Evolutionary conservation across 345 rosid species (phyloP).

Genomic region (Cardamine resedifolia): DNA sequence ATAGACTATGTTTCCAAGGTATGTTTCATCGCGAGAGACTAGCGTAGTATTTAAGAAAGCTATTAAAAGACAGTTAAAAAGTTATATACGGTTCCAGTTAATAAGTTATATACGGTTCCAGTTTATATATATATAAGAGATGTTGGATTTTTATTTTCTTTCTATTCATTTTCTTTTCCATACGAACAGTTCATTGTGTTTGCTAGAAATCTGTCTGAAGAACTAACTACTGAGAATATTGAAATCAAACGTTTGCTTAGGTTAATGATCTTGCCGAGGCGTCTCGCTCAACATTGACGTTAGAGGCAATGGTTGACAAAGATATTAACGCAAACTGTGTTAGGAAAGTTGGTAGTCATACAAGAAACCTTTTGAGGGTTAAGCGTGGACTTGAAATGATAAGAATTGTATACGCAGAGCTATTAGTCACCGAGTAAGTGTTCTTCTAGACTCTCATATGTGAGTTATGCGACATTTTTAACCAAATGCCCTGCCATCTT

Average conservation of each 20-base stretch:
- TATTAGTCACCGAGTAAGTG: constrained; percentile 58
- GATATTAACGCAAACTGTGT: constrained; percentile 52
- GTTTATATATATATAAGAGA: no score
- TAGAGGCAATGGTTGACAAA: constrained; percentile 51
- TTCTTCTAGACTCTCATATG: background rate
- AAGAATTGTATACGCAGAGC: constrained; percentile 59
- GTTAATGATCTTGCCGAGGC: constrained; percentile 59
- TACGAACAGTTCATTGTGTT: no score
- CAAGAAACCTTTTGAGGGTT: constrained; percentile 72
- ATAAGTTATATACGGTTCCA: no score
- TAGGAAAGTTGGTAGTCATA: constrained; percentile 64
- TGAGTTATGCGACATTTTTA: no score
- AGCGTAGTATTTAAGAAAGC: background rate
- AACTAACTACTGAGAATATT: no score
- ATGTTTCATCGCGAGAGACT: background rate
- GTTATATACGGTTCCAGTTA: background rate
- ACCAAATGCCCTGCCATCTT: no score
- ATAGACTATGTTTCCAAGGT: constrained; percentile 80
- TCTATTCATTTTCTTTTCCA: no score
- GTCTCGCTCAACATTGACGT: constrained; percentile 49
- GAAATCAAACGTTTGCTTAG: no score
- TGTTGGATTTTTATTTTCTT: no score
- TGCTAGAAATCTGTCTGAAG: no score
- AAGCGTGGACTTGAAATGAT: constrained; percentile 89
- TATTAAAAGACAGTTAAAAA: background rate